These are phyloP conservation scores for Kondoa malvinella DNA, from an alignment of 768 basidiomycete species.

Conservation along the genomic window DNA sequence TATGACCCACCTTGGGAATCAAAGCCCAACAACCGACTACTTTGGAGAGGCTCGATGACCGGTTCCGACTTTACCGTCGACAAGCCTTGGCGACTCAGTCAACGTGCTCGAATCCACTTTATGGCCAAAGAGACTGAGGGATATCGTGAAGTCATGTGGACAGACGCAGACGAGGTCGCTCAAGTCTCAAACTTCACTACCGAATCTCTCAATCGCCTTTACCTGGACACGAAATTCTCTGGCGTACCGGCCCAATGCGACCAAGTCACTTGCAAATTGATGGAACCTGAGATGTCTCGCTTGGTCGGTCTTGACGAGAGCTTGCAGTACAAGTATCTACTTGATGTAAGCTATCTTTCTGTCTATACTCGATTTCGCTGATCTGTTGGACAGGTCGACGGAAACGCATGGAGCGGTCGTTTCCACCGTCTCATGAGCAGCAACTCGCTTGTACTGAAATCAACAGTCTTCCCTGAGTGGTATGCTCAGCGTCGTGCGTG, in stretches of 20 bases:
- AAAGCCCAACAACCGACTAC: conserved; percentile 32
- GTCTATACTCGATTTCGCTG: not conserved
- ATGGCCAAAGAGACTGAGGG: conserved; percentile 24
- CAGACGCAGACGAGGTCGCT: conserved; percentile 40
- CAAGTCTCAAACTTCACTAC: conserved; percentile 32
- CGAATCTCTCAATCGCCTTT: conserved; percentile 47
- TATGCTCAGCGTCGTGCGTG: conserved; percentile 31
- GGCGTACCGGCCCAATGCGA: conserved; percentile 57
- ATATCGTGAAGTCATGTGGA: conserved; percentile 15
- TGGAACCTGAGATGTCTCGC: conserved; percentile 35
- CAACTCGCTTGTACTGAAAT: conserved; percentile 70
- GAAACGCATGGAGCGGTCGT: conserved; percentile 66
- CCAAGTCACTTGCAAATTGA: conserved; percentile 38
- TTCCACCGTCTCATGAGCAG: conserved; percentile 57
- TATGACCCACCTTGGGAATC: conserved; percentile 31
- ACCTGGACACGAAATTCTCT: conserved; percentile 78
- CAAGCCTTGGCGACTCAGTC: conserved; percentile 33
- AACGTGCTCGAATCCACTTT: conserved; percentile 36
- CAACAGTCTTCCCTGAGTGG: conserved; percentile 79
- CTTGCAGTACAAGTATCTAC: conserved; percentile 73
- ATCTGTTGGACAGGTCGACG: conserved; percentile 38
- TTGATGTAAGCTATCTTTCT: conserved; percentile 43
- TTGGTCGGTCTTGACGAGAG: conserved; percentile 24
- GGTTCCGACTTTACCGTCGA: conserved; percentile 32
- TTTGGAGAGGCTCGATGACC: conserved; percentile 36